Evolutionary conservation across 2,329 filamentous ascomycete genomes (phyloP).

Genomic region (Venturia effusa): DNA sequence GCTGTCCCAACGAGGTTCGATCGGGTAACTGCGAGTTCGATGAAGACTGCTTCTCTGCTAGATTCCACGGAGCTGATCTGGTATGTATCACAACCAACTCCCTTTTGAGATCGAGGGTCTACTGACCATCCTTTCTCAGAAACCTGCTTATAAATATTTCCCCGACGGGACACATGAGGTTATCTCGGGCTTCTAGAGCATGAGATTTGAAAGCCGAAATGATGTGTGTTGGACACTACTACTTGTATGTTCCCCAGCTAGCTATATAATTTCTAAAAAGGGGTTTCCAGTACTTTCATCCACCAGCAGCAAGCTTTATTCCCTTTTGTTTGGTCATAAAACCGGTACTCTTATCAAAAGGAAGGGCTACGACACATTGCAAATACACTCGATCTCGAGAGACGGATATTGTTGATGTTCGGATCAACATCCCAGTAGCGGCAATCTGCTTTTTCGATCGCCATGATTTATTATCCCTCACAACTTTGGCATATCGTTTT

Average conservation of each 20-base stretch:
- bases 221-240: not conserved
- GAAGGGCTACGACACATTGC: too few relatives aligned
- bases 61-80: not conserved
- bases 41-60: slow-evolving; percentile 7
- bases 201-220: not conserved
- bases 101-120: not conserved
- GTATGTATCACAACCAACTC: not conserved
- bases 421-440: too few relatives aligned
- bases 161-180: not conserved
- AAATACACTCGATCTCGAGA: too few relatives aligned
- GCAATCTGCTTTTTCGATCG: too few relatives aligned
- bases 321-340: too few relatives aligned
- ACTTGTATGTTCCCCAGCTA: not conserved
- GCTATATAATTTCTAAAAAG: too few relatives aligned
- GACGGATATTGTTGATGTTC: too few relatives aligned
- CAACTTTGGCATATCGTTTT: too few relatives aligned
- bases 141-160: not conserved
- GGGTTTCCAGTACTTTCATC: too few relatives aligned
- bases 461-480: too few relatives aligned
- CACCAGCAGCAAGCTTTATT: too few relatives aligned
- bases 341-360: too few relatives aligned
- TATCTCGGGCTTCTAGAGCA: not conserved
- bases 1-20: slow-evolving; percentile 17
- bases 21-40: slow-evolving; percentile 11
- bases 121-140: not conserved